phyloP scores from a whole-genome alignment of 1,139 yeast genomes.

The Debaryomyces nepalensis region DNA sequence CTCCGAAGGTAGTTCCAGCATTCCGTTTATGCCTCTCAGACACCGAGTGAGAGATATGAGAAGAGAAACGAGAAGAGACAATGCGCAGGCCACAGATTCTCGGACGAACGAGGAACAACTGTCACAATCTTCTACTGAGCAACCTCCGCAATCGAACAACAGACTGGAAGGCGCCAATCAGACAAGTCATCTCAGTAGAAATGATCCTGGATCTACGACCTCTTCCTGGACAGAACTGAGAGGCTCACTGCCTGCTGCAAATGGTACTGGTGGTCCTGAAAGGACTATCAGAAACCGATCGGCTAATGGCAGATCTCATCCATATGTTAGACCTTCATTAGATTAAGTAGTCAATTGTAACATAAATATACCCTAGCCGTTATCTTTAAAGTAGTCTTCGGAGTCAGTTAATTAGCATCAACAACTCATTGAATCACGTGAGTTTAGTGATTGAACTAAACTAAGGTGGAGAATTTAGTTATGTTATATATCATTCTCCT shows the following conservation, averaged over 20 bases:
- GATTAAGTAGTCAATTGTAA: conserved; percentile 8
- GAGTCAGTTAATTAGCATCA: too few species aligned
- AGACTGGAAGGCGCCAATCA: conserved; percentile 1
- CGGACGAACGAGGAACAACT: conserved; percentile 3
- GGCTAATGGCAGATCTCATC: conserved; percentile 30
- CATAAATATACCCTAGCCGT: background rate
- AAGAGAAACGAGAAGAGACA: conserved; percentile 14
- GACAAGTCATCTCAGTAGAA: background rate
- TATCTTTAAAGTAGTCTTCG: background rate
- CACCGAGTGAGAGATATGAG: conserved; percentile 12
- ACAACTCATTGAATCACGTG: conserved; percentile 3
- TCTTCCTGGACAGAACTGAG: conserved; percentile 16
- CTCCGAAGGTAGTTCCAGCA: conserved; percentile 23
- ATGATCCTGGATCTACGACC: background rate
- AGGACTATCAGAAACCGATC: conserved; percentile 29
- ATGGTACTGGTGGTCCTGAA: conserved; percentile 35
- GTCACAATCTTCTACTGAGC: background rate
- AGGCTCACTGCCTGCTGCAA: conserved; percentile 14
- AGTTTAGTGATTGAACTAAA: background rate
- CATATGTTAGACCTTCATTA: conserved; percentile 31
- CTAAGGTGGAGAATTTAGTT: background rate
- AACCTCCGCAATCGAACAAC: background rate
- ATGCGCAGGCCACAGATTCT: conserved; percentile 7
- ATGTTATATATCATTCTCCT: background rate
- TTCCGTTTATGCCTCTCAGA: conserved; percentile 15